Evolutionary conservation across 2,329 filamentous ascomycete species (phyloP).

Genomic region (Aspergillus aculeatinus): DNA sequence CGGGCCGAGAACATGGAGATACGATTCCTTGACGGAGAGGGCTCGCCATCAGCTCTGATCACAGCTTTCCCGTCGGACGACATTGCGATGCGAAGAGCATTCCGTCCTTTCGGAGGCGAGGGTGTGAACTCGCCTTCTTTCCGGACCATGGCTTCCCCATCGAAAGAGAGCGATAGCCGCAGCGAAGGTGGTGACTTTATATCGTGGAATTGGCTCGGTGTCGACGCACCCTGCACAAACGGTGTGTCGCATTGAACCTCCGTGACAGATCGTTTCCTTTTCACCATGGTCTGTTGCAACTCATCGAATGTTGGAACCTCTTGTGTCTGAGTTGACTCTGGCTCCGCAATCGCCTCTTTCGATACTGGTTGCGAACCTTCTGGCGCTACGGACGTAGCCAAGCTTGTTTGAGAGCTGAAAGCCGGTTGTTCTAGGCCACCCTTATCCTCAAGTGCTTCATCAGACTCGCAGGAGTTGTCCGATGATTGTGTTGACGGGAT

Average conservation of each 20-base stretch:
- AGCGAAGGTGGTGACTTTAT: slow-evolving; percentile 39
- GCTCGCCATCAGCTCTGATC: slow-evolving; percentile 68
- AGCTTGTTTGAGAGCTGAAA: slow-evolving; percentile 33
- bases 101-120: slow-evolving; percentile 41
- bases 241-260: slow-evolving; percentile 24
- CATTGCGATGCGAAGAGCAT: slow-evolving; percentile 71
- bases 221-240: slow-evolving; percentile 14
- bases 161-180: slow-evolving; percentile 43
- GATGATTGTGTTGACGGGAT: slow-evolving; percentile 21
- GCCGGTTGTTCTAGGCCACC: slow-evolving; percentile 27
- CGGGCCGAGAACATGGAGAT: slow-evolving; percentile 50
- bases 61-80: slow-evolving; percentile 91
- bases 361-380: slow-evolving; percentile 25
- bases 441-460: slow-evolving; percentile 26
- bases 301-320: slow-evolving; percentile 20
- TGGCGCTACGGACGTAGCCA: slow-evolving; percentile 25
- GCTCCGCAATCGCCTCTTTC: slow-evolving; percentile 21
- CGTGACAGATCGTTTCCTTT: slow-evolving; percentile 37
- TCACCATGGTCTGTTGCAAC: slow-evolving; percentile 22
- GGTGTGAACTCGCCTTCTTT: slow-evolving; percentile 42
- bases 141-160: slow-evolving; percentile 40
- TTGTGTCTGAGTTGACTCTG: slow-evolving; percentile 14
- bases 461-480: slow-evolving; percentile 21
- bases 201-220: slow-evolving; percentile 21
- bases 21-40: slow-evolving; percentile 61